Evolutionary conservation across 441 rosid genomes (phyloP), one percentile per base, ranked within the genome.

Genomic region (Gossypium gossypioides): DNA sequence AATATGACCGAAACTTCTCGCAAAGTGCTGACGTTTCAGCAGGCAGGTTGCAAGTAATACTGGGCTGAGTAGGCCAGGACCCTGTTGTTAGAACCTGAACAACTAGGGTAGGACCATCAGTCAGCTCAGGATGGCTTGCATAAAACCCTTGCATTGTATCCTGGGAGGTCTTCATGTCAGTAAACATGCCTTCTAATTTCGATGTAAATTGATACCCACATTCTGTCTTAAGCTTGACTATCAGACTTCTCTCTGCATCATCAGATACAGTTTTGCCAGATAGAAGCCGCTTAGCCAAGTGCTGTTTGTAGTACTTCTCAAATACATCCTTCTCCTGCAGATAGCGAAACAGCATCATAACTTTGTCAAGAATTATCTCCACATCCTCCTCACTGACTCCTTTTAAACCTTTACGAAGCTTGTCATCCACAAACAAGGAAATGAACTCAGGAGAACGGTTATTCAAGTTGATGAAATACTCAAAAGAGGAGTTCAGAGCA

Each of bases 151-250:
- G 92, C 91, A 94, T 90, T 4, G 98, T 91, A 70, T 94, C 98
- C 80, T 89, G 91, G 71, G 97, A 91, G 68, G 98, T 94, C 84
- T 90, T 94, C 98, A 94, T 94, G 83, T 91, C 98, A 0, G 97
- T 91, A 72, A 94, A 94, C 98, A 94, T 94, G 69, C 98, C 97
- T 84, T 94, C 98, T 44, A 94, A 76, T 79, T 94, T 92, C 2
- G 95, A 91, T 75, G 98, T 94, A 84, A 94, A 94, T 68, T 94
- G 98, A 73, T 91, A 91, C 0, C 98, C 98, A 78, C 98, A 94
- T 79, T 94, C 97, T 1, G 97, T 91, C 86, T 94, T 94, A 62
- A 94, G 97, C 79, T 94, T 94, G 77, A 92, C 97, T 42, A 94
- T 92, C 83, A 94, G 80, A 81, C 99, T 94, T 78, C 94, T 90